phyloP scores from a whole-genome alignment of 129 eudicot species.

The Flaveria ramosissima region DNA sequence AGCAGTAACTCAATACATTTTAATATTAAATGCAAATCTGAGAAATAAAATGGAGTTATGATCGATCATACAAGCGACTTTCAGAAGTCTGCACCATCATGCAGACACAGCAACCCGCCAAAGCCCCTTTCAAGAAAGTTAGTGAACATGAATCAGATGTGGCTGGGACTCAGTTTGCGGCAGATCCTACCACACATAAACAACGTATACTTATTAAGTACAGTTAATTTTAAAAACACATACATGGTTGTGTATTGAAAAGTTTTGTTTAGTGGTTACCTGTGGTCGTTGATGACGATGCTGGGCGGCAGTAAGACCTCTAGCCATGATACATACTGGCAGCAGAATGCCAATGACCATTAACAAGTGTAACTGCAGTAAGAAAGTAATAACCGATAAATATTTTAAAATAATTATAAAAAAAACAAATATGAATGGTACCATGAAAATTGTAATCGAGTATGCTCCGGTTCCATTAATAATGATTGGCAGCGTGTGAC shows the following conservation, averaged over 20 bases:
- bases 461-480: slow-evolving; percentile 46
- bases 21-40: slow-evolving; percentile 4
- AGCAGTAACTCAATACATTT: not conserved
- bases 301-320: slow-evolving; percentile 49
- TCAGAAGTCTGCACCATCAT: not conserved
- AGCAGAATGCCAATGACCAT: slow-evolving; percentile 47
- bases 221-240: slow-evolving; percentile 26
- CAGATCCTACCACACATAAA: slow-evolving; percentile 47
- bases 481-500: slow-evolving; percentile 64
- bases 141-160: slow-evolving; percentile 46
- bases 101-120: not conserved
- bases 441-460: slow-evolving; percentile 49
- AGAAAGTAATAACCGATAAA: not conserved
- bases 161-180: slow-evolving; percentile 34
- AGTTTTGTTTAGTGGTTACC: slow-evolving; percentile 36
- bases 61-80: not conserved
- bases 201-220: slow-evolving; percentile 9
- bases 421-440: slow-evolving; percentile 23
- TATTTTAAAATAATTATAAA: not conserved
- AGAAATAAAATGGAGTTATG: not conserved
- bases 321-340: slow-evolving; percentile 49
- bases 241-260: not conserved
- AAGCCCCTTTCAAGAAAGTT: slow-evolving; percentile 2
- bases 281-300: slow-evolving; percentile 42
- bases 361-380: slow-evolving; percentile 52